These are phyloP conservation scores for Pilasporangium apinafurcum DNA, from an alignment of 352 stramenopile species.

Conservation along the genomic window DNA sequence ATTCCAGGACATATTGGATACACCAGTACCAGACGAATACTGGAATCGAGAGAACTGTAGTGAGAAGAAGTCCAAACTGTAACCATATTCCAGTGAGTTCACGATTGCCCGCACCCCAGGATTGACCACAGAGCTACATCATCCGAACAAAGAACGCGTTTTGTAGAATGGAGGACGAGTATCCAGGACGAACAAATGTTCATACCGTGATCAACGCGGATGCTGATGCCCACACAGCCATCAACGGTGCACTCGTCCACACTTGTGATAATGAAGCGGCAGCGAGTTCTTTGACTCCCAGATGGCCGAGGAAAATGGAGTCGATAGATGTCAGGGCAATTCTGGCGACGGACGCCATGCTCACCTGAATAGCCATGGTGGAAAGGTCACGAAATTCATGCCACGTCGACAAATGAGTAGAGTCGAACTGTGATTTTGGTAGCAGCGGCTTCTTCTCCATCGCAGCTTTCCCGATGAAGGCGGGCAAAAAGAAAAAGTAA, in stretches of 20 bases:
- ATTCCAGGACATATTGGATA: slow-evolving; percentile 46
- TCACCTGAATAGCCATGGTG: slow-evolving; percentile 58
- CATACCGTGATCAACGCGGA: slow-evolving; percentile 59
- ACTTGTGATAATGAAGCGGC: slow-evolving; percentile 62
- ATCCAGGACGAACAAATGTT: not conserved
- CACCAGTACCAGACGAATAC: slow-evolving; percentile 73
- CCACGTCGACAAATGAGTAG: slow-evolving; percentile 21
- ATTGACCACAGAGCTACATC: slow-evolving; percentile 56
- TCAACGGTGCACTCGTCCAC: slow-evolving; percentile 63
- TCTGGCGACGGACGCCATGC: slow-evolving; percentile 50
- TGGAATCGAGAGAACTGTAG: slow-evolving; percentile 41
- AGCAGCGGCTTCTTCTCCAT: slow-evolving; percentile 48
- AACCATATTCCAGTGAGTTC: slow-evolving; percentile 71
- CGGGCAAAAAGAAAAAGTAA: too few species aligned
- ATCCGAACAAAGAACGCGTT: not conserved
- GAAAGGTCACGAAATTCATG: slow-evolving; percentile 53
- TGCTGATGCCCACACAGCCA: slow-evolving; percentile 50
- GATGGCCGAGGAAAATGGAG: slow-evolving; percentile 68
- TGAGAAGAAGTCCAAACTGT: slow-evolving; percentile 58
- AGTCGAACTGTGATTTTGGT: slow-evolving; percentile 6
- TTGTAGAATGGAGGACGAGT: not conserved
- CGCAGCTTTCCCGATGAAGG: too few species aligned
- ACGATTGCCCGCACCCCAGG: slow-evolving; percentile 57
- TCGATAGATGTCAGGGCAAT: slow-evolving; percentile 66
- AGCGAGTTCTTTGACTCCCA: slow-evolving; percentile 66